phyloP scores from a whole-genome alignment of 306 rosid genomes.

The Hippophae gyantsensis region DNA sequence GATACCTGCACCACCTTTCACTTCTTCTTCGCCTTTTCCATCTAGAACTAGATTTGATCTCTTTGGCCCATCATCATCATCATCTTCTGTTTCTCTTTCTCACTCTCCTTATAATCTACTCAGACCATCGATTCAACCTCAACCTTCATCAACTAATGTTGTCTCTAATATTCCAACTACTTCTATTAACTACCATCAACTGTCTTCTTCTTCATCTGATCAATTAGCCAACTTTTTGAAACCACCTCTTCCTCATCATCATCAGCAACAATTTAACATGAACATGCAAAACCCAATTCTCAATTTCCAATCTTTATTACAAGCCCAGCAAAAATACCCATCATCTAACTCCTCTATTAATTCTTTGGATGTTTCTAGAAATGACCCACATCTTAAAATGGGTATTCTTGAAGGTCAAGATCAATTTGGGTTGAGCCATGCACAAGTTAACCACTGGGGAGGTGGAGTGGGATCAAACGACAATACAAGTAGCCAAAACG shows the following conservation, averaged over 20 bases:
- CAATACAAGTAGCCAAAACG: constrained; percentile 9
- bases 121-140: constrained; percentile 30
- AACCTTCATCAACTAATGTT: constrained; percentile 1
- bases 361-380: constrained; percentile 12
- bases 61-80: constrained; percentile 34
- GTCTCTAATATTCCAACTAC: constrained; percentile 13
- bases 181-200: constrained; percentile 14
- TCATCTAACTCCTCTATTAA: constrained; percentile 1
- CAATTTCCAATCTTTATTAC: constrained; percentile 45
- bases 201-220: constrained; percentile 6
- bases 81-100: constrained; percentile 28
- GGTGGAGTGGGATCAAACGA: constrained; percentile 9
- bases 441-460: constrained; percentile 24
- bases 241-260: constrained; percentile 11
- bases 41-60: constrained; percentile 57
- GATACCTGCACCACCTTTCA: constrained; percentile 83
- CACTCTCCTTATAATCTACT: constrained; percentile 44
- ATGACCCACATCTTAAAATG: constrained; percentile 27
- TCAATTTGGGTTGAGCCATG: constrained; percentile 37
- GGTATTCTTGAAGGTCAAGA: constrained; percentile 38
- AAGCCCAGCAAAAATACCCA: constrained; percentile 26
- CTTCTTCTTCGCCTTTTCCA: constrained; percentile 47
- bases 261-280: constrained; percentile 18
- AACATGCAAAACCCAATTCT: constrained; percentile 45
- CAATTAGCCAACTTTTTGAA: constrained; percentile 5